Evolutionary conservation across 805 yeast genomes (phyloP).

Genomic region (Metschnikowia chrysomelidarum): DNA sequence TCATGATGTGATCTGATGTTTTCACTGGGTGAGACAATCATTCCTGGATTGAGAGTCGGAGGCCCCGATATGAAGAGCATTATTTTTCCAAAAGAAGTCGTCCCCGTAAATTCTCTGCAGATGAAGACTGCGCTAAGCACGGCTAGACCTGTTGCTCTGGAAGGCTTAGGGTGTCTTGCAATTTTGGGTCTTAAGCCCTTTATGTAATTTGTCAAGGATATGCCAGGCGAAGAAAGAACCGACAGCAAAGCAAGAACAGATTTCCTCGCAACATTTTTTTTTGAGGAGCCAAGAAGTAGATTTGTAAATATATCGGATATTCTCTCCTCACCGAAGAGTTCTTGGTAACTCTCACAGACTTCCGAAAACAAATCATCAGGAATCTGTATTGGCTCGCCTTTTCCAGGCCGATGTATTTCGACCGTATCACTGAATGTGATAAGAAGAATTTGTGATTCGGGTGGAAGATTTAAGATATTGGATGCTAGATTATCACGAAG

Average conservation of each 20-base stretch:
- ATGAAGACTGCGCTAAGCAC: constrained; percentile 24
- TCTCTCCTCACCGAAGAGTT: not conserved
- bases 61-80: constrained; percentile 38
- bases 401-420: constrained; percentile 19
- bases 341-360: not conserved
- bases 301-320: constrained; percentile 11
- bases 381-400: constrained; percentile 1
- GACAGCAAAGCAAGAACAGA: not conserved
- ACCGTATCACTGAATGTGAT: constrained; percentile 32
- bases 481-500: constrained; percentile 15
- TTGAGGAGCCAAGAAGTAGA: constrained; percentile 6
- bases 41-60: constrained; percentile 37
- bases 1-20: constrained; percentile 36
- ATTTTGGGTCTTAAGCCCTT: constrained; percentile 22
- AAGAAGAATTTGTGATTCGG: constrained; percentile 20
- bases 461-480: constrained; percentile 19
- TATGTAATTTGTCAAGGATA: constrained; percentile 13
- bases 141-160: constrained; percentile 38
- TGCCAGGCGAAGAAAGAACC: constrained; percentile 9
- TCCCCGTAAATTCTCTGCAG: constrained; percentile 20
- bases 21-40: constrained; percentile 21
- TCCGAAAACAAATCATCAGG: constrained; percentile 1
- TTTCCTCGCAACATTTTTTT: too few relatives aligned
- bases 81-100: constrained; percentile 27
- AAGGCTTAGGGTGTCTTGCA: constrained; percentile 29